A percentile compares a stretch with the other conserved stretches of the same genome.
Evolutionary conservation across 2,329 filamentous ascomycete genomes (phyloP).

Genomic region (Sclerotinia borealis): DNA sequence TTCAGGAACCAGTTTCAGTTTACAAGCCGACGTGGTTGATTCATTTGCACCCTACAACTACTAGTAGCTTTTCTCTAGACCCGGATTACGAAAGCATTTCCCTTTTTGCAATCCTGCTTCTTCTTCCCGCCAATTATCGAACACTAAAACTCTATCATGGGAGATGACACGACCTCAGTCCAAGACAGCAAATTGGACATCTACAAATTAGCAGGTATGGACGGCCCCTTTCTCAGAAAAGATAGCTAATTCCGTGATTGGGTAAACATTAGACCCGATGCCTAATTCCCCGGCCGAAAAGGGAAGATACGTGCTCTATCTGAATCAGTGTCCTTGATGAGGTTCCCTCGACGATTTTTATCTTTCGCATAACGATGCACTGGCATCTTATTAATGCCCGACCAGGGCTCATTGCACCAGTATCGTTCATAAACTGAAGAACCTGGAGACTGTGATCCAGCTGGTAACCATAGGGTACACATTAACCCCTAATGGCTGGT

Average conservation of each 20-base stretch:
- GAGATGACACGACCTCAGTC: not conserved
- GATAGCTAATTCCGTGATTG: not conserved
- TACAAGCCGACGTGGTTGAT: not conserved
- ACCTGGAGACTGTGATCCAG: conserved; percentile 63
- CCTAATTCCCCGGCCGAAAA: not conserved
- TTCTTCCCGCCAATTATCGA: not conserved
- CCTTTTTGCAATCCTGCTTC: not conserved
- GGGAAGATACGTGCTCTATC: not conserved
- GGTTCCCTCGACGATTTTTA: not conserved
- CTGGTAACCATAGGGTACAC: not conserved
- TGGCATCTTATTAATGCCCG: not conserved
- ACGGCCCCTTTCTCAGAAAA: not conserved
- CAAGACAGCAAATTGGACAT: not conserved
- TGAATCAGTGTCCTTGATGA: conserved; percentile 11
- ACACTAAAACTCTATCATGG: not conserved
- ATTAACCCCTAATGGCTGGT: not conserved
- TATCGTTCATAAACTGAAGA: conserved; percentile 83
- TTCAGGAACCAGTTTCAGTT: not conserved
- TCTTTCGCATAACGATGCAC: not conserved
- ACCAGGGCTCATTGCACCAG: conserved; percentile 62
- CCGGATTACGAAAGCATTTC: not conserved
- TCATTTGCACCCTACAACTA: not conserved
- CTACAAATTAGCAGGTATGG: not conserved
- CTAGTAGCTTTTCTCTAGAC: not conserved
- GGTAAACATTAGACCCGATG: not conserved